A percentile compares a stretch with the other conserved stretches of the same genome.
Evolutionary conservation across 2,329 filamentous ascomycete species (phyloP).

Genomic region (Orbilia oligospora): DNA sequence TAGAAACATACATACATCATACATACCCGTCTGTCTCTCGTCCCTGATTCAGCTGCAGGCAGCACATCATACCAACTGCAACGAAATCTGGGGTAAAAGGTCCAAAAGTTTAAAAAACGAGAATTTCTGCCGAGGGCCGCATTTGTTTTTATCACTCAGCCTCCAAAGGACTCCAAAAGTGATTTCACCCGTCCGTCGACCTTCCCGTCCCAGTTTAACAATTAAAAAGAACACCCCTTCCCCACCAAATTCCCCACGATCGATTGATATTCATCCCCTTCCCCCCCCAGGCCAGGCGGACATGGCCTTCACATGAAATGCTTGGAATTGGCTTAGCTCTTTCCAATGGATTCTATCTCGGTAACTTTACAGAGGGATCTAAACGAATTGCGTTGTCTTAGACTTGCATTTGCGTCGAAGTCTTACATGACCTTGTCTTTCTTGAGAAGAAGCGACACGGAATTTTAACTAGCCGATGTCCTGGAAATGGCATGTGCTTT

Average conservation of each 20-base stretch:
- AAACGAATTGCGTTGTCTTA: conserved; percentile 40
- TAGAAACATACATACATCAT: not conserved
- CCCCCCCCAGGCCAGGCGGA: conserved; percentile 30
- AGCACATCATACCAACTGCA: not conserved
- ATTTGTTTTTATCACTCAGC: not conserved
- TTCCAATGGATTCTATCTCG: conserved; percentile 23
- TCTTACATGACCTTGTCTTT: conserved; percentile 24
- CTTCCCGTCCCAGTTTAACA: conserved; percentile 54
- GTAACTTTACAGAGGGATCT: conserved; percentile 20
- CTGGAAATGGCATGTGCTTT: conserved; percentile 56
- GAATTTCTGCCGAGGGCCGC: conserved; percentile 56
- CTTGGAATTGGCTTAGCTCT: conserved; percentile 27
- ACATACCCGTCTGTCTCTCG: conserved; percentile 13
- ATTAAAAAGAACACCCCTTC: not conserved
- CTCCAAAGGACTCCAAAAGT: conserved; percentile 40
- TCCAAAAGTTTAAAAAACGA: not conserved
- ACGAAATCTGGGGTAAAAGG: conserved; percentile 51
- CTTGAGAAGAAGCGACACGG: conserved; percentile 44
- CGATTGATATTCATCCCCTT: conserved; percentile 15
- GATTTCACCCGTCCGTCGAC: conserved; percentile 52
- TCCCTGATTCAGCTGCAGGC: conserved; percentile 33
- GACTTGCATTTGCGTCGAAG: conserved; percentile 42
- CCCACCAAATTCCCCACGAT: conserved; percentile 27
- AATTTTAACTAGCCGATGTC: conserved; percentile 48
- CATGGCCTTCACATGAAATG: conserved; percentile 52